Evolutionary conservation across 2,329 filamentous ascomycete species (phyloP).

Genomic region (Alternaria novae-zelandiae): DNA sequence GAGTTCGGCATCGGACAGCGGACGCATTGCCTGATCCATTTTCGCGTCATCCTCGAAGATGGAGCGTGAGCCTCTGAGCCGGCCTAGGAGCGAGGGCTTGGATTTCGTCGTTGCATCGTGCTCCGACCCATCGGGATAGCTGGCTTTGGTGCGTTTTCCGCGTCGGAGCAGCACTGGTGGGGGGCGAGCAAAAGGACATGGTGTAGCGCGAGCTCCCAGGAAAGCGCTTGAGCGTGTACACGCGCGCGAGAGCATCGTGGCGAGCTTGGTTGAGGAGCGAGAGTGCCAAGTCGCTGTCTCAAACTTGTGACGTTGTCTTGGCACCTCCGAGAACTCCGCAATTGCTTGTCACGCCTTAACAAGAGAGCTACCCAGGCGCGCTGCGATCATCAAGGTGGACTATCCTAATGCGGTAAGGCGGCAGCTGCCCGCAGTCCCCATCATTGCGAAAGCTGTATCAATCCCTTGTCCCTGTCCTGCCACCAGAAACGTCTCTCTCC

Average conservation of each 20-base stretch:
- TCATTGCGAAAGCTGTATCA: not conserved
- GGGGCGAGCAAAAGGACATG: slow-evolving; percentile 27
- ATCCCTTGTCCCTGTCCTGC: not conserved
- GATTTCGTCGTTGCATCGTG: slow-evolving; percentile 3
- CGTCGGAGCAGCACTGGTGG: slow-evolving; percentile 25
- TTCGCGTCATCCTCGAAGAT: slow-evolving; percentile 11
- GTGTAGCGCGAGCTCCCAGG: slow-evolving; percentile 25
- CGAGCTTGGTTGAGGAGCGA: not conserved
- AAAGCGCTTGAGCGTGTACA: slow-evolving; percentile 32
- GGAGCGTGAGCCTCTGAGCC: slow-evolving; percentile 2
- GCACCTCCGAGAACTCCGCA: slow-evolving; percentile 34
- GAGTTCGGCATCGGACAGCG: slow-evolving; percentile 26
- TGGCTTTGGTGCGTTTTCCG: slow-evolving; percentile 28
- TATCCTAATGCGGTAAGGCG: slow-evolving; percentile 3
- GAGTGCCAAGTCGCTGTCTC: slow-evolving; percentile 1
- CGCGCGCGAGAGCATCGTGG: slow-evolving; percentile 28
- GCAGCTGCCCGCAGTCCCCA: not conserved
- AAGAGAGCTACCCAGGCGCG: not conserved
- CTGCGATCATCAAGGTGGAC: not conserved
- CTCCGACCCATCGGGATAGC: slow-evolving; percentile 6
- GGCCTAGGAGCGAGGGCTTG: not conserved
- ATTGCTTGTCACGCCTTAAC: not conserved
- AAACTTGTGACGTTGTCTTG: slow-evolving; percentile 24
- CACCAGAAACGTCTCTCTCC: not conserved
- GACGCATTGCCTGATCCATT: slow-evolving; percentile 14